A percentile compares a stretch with the other conserved stretches of the same genome.
Conservation (phyloP, 1,139 yeast species). For the Yamadazyma atmosphaerica region DNA sequence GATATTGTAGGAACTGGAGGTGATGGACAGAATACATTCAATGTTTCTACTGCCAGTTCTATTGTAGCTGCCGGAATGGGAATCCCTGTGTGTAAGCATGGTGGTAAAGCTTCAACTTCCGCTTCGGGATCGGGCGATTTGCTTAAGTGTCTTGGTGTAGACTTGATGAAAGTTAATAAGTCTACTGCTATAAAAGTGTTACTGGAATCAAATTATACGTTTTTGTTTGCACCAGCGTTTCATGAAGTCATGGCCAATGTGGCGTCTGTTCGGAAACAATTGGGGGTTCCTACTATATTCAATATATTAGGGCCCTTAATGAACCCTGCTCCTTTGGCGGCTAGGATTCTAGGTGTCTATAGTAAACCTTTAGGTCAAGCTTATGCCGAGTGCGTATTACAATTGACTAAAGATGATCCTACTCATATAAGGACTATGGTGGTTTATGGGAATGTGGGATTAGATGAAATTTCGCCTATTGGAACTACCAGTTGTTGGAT, state of each 20-base stretch:
- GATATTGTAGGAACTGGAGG: slow-evolving; percentile 99
- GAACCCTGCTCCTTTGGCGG: slow-evolving; percentile 83
- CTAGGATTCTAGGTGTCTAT: slow-evolving; percentile 88
- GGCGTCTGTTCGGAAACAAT: slow-evolving; percentile 68
- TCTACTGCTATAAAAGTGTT: slow-evolving; percentile 68
- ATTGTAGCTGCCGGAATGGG: slow-evolving; percentile 94
- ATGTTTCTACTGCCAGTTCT: slow-evolving; percentile 93
- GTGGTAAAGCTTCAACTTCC: slow-evolving; percentile 95
- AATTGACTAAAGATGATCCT: slow-evolving; percentile 45
- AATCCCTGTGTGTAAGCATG: slow-evolving; percentile 81
- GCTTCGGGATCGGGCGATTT: slow-evolving; percentile 93
- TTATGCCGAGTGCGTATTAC: slow-evolving; percentile 77
- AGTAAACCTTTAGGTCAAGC: slow-evolving; percentile 75
- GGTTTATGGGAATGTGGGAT: slow-evolving; percentile 87
- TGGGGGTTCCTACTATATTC: slow-evolving; percentile 92
- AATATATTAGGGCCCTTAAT: slow-evolving; percentile 90
- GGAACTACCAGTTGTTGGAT: slow-evolving; percentile 83
- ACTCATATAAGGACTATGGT: slow-evolving; percentile 66
- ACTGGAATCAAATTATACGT: slow-evolving; percentile 58
- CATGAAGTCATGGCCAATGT: slow-evolving; percentile 92
- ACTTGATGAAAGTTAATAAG: slow-evolving; percentile 65
- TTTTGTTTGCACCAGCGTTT: slow-evolving; percentile 89
- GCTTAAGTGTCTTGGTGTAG: slow-evolving; percentile 73
- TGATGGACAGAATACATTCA: slow-evolving; percentile 95
- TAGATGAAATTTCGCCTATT: slow-evolving; percentile 90